Conservation (phyloP, 148 eudicot species). For the Persicaria tinctoria region DNA sequence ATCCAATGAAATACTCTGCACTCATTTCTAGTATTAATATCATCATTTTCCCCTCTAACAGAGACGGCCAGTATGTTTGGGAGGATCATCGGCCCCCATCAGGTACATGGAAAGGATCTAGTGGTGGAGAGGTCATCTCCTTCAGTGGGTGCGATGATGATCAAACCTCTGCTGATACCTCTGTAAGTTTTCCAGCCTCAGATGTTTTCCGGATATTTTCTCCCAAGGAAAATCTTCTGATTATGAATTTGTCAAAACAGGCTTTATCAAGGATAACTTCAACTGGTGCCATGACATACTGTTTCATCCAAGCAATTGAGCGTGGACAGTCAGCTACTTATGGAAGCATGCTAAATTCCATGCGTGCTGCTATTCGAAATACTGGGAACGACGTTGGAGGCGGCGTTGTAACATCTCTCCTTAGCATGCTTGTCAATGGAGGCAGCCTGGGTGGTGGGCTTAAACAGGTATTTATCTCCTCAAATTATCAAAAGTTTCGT, state of each 20-base stretch:
- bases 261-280: slow-evolving; percentile 86
- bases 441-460: slow-evolving; percentile 67
- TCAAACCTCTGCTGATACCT: slow-evolving; percentile 94
- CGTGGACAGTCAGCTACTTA: slow-evolving; percentile 76
- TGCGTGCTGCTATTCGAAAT: slow-evolving; percentile 64
- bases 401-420: slow-evolving; percentile 52
- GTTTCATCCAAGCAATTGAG: slow-evolving; percentile 93
- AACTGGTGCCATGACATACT: slow-evolving; percentile 95
- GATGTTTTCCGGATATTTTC: background rate
- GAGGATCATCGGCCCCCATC: slow-evolving; percentile 96
- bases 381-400: slow-evolving; percentile 35
- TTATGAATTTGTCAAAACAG: slow-evolving; percentile 31
- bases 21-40: background rate
- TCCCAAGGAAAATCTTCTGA: slow-evolving; percentile 5
- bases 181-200: slow-evolving; percentile 42
- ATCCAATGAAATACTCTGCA: background rate
- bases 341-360: slow-evolving; percentile 67
- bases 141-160: slow-evolving; percentile 97
- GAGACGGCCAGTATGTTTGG: slow-evolving; percentile 81
- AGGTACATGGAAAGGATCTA: slow-evolving; percentile 89
- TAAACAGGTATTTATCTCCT: slow-evolving; percentile 46
- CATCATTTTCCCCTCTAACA: background rate
- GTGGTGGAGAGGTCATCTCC: slow-evolving; percentile 91
- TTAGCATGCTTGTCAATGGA: slow-evolving; percentile 65
- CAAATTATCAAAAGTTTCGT: slow-evolving; percentile 6